These are phyloP conservation scores for Physcomitrium patens DNA, from an alignment of 225 moss, liverwort and hornwort species.

Conservation along the genomic window DNA sequence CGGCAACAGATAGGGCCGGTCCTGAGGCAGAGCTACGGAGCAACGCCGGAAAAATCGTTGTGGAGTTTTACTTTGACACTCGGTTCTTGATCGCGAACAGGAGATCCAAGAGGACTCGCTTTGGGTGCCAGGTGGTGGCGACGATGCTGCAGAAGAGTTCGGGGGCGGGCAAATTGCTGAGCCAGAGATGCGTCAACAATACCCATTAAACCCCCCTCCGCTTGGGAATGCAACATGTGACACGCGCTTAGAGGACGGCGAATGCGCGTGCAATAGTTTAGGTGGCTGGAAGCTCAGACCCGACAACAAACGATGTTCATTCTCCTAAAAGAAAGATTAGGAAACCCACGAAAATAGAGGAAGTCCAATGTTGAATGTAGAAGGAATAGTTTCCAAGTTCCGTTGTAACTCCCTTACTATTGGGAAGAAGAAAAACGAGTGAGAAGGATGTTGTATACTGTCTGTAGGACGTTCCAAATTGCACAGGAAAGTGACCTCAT, in stretches of 20 bases:
- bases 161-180: too few species aligned
- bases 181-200: too few species aligned
- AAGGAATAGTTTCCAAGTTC: neutral
- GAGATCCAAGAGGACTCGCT: neutral
- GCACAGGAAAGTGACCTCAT: too few species aligned
- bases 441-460: constrained; percentile 12
- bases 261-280: too few species aligned
- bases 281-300: too few species aligned
- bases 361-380: neutral
- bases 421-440: constrained; percentile 9
- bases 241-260: too few species aligned
- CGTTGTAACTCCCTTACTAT: neutral
- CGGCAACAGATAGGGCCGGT: constrained; percentile 8
- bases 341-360: too few species aligned
- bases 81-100: constrained; percentile 1
- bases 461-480: neutral
- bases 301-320: too few species aligned
- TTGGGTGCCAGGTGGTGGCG: constrained; percentile 8
- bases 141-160: neutral
- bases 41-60: neutral
- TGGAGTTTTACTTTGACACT: constrained; percentile 12
- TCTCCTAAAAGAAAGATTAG: too few species aligned
- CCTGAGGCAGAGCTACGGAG: neutral
- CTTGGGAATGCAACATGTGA: too few species aligned
- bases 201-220: too few species aligned